Conservation (phyloP, 2,329 filamentous ascomycete species). For the Penicillium sp. region DNA sequence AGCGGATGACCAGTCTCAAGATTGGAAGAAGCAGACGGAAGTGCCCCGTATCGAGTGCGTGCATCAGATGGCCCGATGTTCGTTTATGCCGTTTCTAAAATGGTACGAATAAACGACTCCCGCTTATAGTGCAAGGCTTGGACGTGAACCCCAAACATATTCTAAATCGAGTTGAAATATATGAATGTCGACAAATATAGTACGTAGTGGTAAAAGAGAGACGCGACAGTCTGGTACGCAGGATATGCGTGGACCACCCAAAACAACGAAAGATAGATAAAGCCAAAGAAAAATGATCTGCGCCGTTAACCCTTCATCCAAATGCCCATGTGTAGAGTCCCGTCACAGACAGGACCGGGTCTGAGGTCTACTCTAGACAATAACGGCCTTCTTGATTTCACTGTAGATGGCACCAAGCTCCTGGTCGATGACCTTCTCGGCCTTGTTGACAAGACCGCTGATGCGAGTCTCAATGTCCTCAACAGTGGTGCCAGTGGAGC, state of each 20-base stretch:
- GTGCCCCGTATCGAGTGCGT: no score
- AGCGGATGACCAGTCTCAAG: conserved; percentile 15
- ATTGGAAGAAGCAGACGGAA: neutral
- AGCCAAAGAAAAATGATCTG: conserved; percentile 24
- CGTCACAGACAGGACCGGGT: conserved; percentile 21
- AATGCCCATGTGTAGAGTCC: conserved; percentile 18
- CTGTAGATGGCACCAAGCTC: conserved; percentile 50
- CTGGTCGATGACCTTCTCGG: conserved; percentile 45
- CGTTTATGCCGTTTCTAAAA: neutral
- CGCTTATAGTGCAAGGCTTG: neutral
- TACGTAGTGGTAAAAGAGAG: conserved; percentile 24
- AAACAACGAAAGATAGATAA: conserved; percentile 18
- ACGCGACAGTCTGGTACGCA: conserved; percentile 21
- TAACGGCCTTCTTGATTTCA: conserved; percentile 41
- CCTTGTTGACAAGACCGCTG: conserved; percentile 46
- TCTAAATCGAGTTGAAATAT: conserved; percentile 26
- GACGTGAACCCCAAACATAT: conserved; percentile 1
- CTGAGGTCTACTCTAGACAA: conserved; percentile 44
- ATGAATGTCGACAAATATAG: conserved; percentile 27
- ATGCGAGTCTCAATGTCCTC: conserved; percentile 38
- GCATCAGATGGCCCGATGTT: conserved; percentile 2
- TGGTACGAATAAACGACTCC: no score
- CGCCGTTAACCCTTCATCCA: conserved; percentile 31
- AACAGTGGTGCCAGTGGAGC: conserved; percentile 26
- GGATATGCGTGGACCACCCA: conserved; percentile 13